Evolutionary conservation across 176 grass and related monocot species (phyloP).

Genomic region (Cymbopogon citratus): DNA sequence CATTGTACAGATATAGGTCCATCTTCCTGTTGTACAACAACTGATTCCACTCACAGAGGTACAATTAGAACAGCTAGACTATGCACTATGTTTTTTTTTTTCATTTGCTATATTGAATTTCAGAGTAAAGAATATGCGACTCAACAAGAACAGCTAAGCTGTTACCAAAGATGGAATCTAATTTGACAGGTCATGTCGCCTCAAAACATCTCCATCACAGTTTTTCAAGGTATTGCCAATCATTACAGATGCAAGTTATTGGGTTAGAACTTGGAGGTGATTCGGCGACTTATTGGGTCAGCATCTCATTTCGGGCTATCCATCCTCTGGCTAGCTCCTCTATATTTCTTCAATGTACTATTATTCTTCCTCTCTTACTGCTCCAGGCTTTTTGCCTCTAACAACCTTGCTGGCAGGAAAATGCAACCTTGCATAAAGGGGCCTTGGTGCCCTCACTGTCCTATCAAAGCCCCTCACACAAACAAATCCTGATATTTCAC

Average conservation of each 20-base stretch:
- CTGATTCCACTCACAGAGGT: conserved; percentile 13
- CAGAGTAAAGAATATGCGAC: conserved; percentile 22
- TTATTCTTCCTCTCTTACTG: conserved; percentile 14
- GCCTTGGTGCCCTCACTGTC: conserved; percentile 48
- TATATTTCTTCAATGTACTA: conserved; percentile 17
- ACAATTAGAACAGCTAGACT: conserved; percentile 31
- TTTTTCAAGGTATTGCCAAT: conserved; percentile 1
- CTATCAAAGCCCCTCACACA: conserved; percentile 69
- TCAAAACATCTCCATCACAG: conserved; percentile 14
- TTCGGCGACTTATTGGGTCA: conserved; percentile 28
- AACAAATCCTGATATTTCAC: conserved; percentile 42
- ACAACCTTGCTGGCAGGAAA: conserved; percentile 51
- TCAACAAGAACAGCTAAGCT: conserved; percentile 14
- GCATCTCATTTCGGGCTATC: conserved; percentile 13
- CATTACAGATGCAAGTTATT: conserved; percentile 16
- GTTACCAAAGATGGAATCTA: conserved; percentile 12
- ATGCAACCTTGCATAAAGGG: conserved; percentile 64
- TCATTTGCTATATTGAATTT: conserved; percentile 27
- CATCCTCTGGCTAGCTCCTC: conserved; percentile 27
- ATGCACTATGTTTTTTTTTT: conserved; percentile 19
- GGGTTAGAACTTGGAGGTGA: conserved; percentile 37
- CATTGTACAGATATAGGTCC: conserved; percentile 6
- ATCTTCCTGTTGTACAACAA: conserved; percentile 36
- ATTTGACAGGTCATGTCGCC: conserved; percentile 7
- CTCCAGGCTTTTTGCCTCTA: conserved; percentile 36